phyloP scores from a whole-genome alignment of 2,329 filamentous ascomycete species.

The Chaetomium strumarium region DNA sequence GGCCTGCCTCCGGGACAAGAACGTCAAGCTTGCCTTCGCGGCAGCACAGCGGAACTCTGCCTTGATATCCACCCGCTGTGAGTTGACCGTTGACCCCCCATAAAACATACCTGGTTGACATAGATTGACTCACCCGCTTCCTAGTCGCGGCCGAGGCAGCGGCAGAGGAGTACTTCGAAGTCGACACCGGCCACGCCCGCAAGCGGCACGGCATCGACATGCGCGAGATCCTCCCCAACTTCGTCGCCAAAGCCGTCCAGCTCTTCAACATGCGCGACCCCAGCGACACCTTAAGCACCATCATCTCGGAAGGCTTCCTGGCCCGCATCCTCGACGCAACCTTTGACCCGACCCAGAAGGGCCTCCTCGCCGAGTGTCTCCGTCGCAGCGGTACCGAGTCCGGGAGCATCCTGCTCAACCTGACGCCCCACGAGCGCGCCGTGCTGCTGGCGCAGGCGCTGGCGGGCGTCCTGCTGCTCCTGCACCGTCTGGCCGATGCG shows the following conservation, averaged over 20 bases:
- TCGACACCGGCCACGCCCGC: conserved; percentile 24
- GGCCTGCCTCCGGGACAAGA: conserved; percentile 13
- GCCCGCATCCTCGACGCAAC: conserved; percentile 15
- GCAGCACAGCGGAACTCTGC: conserved; percentile 22
- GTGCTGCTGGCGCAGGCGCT: conserved; percentile 23
- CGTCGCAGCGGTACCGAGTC: conserved; percentile 15
- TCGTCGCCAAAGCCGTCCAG: conserved; percentile 20
- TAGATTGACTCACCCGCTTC: conserved; percentile 1
- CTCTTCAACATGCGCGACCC: conserved; percentile 26
- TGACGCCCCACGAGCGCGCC: conserved; percentile 25
- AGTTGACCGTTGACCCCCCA: neutral
- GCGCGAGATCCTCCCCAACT: conserved; percentile 25
- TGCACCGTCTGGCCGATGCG: conserved; percentile 22
- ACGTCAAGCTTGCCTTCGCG: conserved; percentile 20
- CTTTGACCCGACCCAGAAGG: conserved; percentile 17
- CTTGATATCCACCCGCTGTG: conserved; percentile 22
- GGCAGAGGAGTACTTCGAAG: conserved; percentile 21
- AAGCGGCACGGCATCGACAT: conserved; percentile 23
- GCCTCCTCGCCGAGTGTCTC: conserved; percentile 18
- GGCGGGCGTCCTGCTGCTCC: conserved; percentile 18
- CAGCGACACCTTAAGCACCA: conserved; percentile 9
- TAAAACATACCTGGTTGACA: too few relatives aligned
- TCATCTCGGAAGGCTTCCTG: conserved; percentile 13
- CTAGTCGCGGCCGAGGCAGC: conserved; percentile 21
- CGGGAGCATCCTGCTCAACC: conserved; percentile 14